Base-by-base conservation (phyloP, 2,329 filamentous ascomycete species). In the Fusarium chaquense region DNA sequence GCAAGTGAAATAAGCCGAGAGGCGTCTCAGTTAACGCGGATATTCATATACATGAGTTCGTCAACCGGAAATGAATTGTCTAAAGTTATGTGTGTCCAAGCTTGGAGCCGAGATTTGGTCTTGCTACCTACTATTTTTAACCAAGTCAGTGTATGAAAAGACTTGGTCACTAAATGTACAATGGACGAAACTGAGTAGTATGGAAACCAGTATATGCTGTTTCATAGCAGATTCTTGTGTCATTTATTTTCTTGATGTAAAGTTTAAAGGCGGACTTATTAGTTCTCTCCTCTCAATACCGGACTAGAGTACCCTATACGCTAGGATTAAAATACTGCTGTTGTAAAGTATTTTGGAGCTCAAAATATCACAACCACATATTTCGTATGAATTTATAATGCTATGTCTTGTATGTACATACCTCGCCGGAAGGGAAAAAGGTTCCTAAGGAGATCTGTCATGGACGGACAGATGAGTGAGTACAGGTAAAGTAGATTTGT, bases 21-120 rank as follows among this genome's bases (percentile, higher is more conserved):
- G 32, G 38, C 43, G 43, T 63, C 62, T 63, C 61, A 63, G 61
- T 61, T 62, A 44, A 57, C 18, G 58, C 30, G 50, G 26, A 52
- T 52, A 41, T 52, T 44, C 26, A 46, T 24, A 26, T 20, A 47
- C 16, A 33, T 63, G 49, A 47, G 20, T 47, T 47, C 41, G 52
- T 44, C 30, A 18, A 30, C 30, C 43, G 44, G 49, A 52, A 24
- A 62, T 41, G 58, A 46, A 33, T 47, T 61, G 24, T 26, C 26
- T 41, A 13, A 20, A 20, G 18, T 20, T 22, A 9, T 36, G n/a
- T 16, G 18, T 28, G 49, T 52, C 49, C 24, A 41, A 40, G 33
- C 49, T 41, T 52, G 22, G 22, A 50, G 32, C 32, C 32, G 32
- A 36, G 32, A n/a, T n/a, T 50, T 6, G 16, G 41, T 26, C 22